Percentiles rank a stretch among this genome's conserved stretches.
These are phyloP conservation scores for Colletotrichum sp. DNA, from an alignment of 2,329 filamentous ascomycete genomes.

Conservation along the genomic window DNA sequence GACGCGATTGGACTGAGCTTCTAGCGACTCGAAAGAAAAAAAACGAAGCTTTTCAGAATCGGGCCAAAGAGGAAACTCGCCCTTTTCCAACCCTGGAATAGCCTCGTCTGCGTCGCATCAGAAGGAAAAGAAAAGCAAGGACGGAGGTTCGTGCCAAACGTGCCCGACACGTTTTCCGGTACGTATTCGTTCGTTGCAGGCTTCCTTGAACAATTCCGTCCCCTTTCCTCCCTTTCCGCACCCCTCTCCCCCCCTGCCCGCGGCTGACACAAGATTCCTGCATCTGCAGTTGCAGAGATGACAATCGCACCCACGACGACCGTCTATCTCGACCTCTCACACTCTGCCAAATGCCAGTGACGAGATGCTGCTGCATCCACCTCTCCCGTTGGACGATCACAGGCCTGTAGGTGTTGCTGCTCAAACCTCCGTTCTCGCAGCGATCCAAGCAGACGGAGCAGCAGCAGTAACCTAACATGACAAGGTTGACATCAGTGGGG, in stretches of 20 bases:
- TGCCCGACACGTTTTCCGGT: background rate
- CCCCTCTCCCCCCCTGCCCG: background rate
- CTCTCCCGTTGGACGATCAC: background rate
- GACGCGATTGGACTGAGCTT: background rate
- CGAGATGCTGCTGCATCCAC: background rate
- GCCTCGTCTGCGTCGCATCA: background rate
- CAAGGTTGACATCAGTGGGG: background rate
- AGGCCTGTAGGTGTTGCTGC: background rate
- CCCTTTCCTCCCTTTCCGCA: background rate
- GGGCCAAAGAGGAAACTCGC: background rate
- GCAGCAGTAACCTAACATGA: background rate
- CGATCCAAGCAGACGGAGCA: background rate
- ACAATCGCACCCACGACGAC: background rate
- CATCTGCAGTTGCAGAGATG: background rate
- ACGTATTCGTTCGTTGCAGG: background rate
- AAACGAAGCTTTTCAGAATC: background rate
- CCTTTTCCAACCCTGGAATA: background rate
- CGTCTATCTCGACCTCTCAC: background rate
- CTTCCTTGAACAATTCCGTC: background rate
- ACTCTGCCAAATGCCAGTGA: background rate
- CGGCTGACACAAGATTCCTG: background rate
- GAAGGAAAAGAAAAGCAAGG: background rate
- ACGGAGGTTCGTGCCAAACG: background rate
- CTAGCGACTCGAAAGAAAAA: background rate
- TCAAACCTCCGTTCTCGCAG: background rate